A percentile compares a stretch with the other conserved stretches of the same genome.
Conservation (phyloP, 1,284 basidiomycete species). For the Polyporus tsugae region DNA sequence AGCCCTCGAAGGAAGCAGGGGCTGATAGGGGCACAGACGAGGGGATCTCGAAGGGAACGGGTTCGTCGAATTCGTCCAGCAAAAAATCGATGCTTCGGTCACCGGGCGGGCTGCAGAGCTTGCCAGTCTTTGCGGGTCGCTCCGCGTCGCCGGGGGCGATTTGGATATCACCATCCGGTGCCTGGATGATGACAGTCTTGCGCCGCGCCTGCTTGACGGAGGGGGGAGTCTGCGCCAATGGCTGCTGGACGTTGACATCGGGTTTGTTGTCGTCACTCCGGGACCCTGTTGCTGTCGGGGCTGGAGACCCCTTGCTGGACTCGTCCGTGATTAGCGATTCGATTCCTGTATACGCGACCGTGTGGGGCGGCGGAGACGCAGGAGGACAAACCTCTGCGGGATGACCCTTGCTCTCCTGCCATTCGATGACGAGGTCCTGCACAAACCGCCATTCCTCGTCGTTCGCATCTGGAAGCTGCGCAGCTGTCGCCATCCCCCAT, state of each 20-base stretch:
- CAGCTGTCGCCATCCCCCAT: constrained; percentile 11
- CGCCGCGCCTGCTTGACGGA: constrained; percentile 36
- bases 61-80: constrained; percentile 27
- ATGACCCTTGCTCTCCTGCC: constrained; percentile 19
- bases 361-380: constrained; percentile 19
- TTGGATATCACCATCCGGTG: constrained; percentile 24
- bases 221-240: constrained; percentile 7
- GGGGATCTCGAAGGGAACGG: constrained; percentile 39
- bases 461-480: constrained; percentile 30
- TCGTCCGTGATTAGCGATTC: constrained; percentile 17
- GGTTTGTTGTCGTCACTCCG: constrained; percentile 14
- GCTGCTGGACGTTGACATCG: constrained; percentile 8
- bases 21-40: not conserved
- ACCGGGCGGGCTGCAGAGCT: constrained; percentile 25
- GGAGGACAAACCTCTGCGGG: constrained; percentile 21
- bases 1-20: constrained; percentile 11
- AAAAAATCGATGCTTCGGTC: constrained; percentile 16
- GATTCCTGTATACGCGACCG: constrained; percentile 20
- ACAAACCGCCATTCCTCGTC: constrained; percentile 61
- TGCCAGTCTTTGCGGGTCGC: constrained; percentile 15
- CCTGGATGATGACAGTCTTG: constrained; percentile 45
- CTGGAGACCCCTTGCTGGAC: constrained; percentile 21
- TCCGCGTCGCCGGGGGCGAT: constrained; percentile 18
- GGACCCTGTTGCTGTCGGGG: constrained; percentile 25
- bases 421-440: constrained; percentile 35